Percentiles rank a stretch among this genome's conserved stretches.
Conservation (phyloP, 495 filamentous ascomycete genomes). For the Copromyces sp. region DNA sequence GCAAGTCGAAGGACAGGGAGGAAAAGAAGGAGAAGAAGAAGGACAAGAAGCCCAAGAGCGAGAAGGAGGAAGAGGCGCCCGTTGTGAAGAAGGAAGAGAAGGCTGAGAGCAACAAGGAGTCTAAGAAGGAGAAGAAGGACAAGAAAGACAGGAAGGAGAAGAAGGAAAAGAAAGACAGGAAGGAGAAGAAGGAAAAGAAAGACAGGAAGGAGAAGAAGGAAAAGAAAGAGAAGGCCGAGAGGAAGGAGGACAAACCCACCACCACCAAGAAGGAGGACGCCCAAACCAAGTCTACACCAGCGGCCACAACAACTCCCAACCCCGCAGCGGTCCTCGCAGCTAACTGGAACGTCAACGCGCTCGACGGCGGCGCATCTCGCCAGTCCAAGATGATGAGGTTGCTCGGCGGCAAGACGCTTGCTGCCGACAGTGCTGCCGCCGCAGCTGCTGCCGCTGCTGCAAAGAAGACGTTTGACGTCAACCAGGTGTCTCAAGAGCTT, state of each 20-base stretch:
- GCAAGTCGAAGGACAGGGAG: not conserved
- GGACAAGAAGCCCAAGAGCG: not conserved
- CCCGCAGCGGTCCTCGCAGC: slow-evolving; percentile 15
- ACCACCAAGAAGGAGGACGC: slow-evolving; percentile 1
- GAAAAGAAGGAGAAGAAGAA: slow-evolving; percentile 5
- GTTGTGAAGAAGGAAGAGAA: not conserved
- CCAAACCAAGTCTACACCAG: not conserved
- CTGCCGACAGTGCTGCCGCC: slow-evolving; percentile 3
- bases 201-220: slow-evolving; percentile 8
- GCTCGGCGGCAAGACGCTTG: slow-evolving; percentile 39
- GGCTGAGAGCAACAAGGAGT: slow-evolving; percentile 2
- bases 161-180: slow-evolving; percentile 9
- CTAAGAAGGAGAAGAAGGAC: slow-evolving; percentile 5
- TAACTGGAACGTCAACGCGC: slow-evolving; percentile 43
- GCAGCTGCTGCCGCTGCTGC: not conserved
- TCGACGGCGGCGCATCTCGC: slow-evolving; percentile 39
- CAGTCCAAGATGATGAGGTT: slow-evolving; percentile 49
- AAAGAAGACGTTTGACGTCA: slow-evolving; percentile 23
- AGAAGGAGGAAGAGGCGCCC: slow-evolving; percentile 2
- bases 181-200: slow-evolving; percentile 8
- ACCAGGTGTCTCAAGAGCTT: slow-evolving; percentile 41
- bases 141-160: slow-evolving; percentile 10
- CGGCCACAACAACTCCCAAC: not conserved
- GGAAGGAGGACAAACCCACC: slow-evolving; percentile 5
- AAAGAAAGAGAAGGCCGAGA: slow-evolving; percentile 3